Evolutionary conservation across 495 filamentous ascomycete species (phyloP).

Genomic region (Chaetomium cochliodes): DNA sequence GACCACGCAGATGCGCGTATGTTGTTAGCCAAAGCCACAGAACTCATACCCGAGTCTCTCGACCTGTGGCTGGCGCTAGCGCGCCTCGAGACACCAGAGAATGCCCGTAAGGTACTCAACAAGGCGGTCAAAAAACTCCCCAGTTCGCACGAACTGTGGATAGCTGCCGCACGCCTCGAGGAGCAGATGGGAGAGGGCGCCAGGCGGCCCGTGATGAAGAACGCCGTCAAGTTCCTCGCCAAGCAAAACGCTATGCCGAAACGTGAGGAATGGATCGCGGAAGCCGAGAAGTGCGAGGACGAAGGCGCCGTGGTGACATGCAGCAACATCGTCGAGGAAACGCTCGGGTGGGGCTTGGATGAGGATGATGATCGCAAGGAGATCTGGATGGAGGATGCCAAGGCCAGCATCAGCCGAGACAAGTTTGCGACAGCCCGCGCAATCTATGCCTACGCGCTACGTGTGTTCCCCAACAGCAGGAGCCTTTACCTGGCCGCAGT

Average conservation of each 20-base stretch:
- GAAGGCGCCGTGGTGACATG: conserved; percentile 87
- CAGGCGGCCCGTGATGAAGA: conserved; percentile 89
- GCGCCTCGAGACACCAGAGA: conserved; percentile 80
- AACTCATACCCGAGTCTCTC: conserved; percentile 87
- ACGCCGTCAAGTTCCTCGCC: conserved; percentile 84
- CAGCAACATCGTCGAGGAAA: conserved; percentile 83
- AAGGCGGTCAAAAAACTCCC: conserved; percentile 90
- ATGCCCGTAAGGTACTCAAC: conserved; percentile 92
- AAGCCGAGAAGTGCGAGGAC: conserved; percentile 92
- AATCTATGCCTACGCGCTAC: conserved; percentile 87
- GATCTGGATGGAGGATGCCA: conserved; percentile 91
- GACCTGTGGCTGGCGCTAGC: conserved; percentile 95
- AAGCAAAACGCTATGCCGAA: conserved; percentile 94
- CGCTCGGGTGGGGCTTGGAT: conserved; percentile 87
- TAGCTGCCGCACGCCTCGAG: conserved; percentile 86
- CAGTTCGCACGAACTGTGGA: conserved; percentile 92
- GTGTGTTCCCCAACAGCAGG: conserved; percentile 79
- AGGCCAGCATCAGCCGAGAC: conserved; percentile 69
- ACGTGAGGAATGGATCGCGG: conserved; percentile 92
- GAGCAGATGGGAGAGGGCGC: conserved; percentile 75
- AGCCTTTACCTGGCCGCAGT: conserved; percentile 85
- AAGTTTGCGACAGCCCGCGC: conserved; percentile 87
- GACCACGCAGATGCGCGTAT: conserved; percentile 80
- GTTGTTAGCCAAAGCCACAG: conserved; percentile 86
- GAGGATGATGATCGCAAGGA: conserved; percentile 97